phyloP scores from a whole-genome alignment of 495 filamentous ascomycete genomes.

The Penicillium cinerascens region DNA sequence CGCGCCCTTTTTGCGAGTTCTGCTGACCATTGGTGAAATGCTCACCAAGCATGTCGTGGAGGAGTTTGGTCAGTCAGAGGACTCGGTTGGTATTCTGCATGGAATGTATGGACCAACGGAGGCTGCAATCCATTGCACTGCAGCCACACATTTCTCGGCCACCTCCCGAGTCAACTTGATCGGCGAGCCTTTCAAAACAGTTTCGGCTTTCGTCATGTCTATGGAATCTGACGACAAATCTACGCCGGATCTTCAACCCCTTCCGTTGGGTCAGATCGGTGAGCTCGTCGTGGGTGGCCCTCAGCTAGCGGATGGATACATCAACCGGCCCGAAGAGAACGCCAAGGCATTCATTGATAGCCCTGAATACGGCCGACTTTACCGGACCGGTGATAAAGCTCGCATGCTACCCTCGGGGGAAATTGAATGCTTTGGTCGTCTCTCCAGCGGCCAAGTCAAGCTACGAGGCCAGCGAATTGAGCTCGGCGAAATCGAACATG shows the following conservation, averaged over 20 bases:
- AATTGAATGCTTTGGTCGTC: conserved; percentile 78
- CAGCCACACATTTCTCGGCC: conserved; percentile 44
- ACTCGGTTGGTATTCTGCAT: conserved; percentile 55
- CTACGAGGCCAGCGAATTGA: conserved; percentile 78
- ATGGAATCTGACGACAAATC: conserved; percentile 29
- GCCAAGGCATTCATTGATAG: conserved; percentile 60
- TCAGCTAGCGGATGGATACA: conserved; percentile 74
- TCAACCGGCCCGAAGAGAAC: conserved; percentile 73
- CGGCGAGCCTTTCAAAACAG: conserved; percentile 68
- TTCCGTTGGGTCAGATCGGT: conserved; percentile 70
- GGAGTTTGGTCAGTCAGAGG: conserved; percentile 59
- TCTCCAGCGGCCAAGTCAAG: conserved; percentile 75
- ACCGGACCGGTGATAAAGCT: conserved; percentile 83
- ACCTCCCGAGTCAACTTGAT: conserved; percentile 60
- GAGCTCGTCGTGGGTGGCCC: conserved; percentile 77
- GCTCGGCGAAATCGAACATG: conserved; percentile 77
- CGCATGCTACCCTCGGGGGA: conserved; percentile 60
- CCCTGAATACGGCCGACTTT: conserved; percentile 54
- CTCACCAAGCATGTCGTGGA: conserved; percentile 66
- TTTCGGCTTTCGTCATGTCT: conserved; percentile 66
- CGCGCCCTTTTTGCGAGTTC: conserved; percentile 58
- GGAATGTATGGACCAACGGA: conserved; percentile 90
- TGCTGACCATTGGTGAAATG: conserved; percentile 88
- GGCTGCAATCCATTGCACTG: conserved; percentile 73
- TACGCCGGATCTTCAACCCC: conserved; percentile 38